Base-by-base conservation (phyloP, 2,329 filamentous ascomycete species). In the Coniella vitis region DNA sequence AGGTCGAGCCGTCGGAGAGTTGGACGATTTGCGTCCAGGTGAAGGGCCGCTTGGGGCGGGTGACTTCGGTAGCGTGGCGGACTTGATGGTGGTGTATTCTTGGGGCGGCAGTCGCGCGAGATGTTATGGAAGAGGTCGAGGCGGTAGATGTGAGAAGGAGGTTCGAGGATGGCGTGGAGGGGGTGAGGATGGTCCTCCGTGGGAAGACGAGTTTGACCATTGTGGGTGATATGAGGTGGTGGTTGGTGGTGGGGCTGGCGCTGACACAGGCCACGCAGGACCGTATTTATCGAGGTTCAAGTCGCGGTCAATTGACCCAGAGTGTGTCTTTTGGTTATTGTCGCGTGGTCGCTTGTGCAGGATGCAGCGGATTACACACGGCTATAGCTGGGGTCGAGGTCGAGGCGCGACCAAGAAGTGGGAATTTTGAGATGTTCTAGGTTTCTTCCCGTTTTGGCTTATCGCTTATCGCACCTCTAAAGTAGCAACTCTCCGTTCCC, bases 1-100 rank as follows among this genome's bases (percentile, higher is more conserved):
- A 97, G 52, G 90, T 86, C 61, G 81, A 87, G 59, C 93, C 93
- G 73, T 98, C 93, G 36, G 86, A 88, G 56, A 97, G 84, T 47
- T 90, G 90, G 57, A 98, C 76, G 53, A 98, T 79, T 70, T 98
- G 93, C n/a, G 91, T 96, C 75, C 96, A 97, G 58, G 85, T 88
- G 76, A 96, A 97, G 37, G 93, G 91, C 5, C 90, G 82, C 62
- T 90, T 86, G n/a, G 90, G 90, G 14, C 93, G 88, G 54, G 78
- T 79, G 63, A 97, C 80, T 55, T 95, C 86, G 20, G 87, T 90
- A 45, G 93, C 93, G 64, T 89, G 81, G 53, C 90, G 84, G 63
- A 82, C 74, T 71, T 90, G 86, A 10, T 29, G 25, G 43, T 65
- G 60, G 52, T 61, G 53, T 4, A 48, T 51, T 20, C 57, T 52